Conservation (phyloP, 106 monocot species). For the Dendrobium officinale region DNA sequence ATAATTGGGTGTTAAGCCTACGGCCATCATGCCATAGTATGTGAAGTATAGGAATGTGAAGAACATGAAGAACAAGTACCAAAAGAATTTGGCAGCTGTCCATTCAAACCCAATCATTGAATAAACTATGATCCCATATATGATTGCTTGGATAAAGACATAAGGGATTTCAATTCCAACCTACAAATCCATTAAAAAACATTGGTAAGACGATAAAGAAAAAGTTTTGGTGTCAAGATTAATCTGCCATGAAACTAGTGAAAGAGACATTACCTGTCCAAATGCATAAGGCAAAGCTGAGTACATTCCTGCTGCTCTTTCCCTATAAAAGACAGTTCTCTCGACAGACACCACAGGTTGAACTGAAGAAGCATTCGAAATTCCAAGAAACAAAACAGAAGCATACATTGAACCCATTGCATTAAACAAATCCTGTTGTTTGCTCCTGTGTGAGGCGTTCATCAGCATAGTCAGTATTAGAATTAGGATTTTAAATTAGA, state of each 20-base stretch:
- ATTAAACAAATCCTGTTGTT: slow-evolving; percentile 15
- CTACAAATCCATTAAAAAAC: background rate
- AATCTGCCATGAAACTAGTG: slow-evolving; percentile 6
- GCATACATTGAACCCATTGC: slow-evolving; percentile 21
- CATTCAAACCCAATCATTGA: slow-evolving; percentile 24
- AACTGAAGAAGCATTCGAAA: background rate
- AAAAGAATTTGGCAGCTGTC: slow-evolving; percentile 16
- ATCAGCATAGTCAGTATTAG: background rate
- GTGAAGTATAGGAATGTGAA: slow-evolving; percentile 19
- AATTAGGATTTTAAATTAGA: no score
- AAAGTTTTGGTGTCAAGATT: background rate
- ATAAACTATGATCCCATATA: slow-evolving; percentile 8
- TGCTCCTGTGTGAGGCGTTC: slow-evolving; percentile 18
- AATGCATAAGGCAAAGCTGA: slow-evolving; percentile 27
- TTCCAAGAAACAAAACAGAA: slow-evolving; percentile 10
- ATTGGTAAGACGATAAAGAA: background rate
- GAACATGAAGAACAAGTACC: slow-evolving; percentile 21
- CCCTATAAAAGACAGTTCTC: slow-evolving; percentile 28
- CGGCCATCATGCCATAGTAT: slow-evolving; percentile 13
- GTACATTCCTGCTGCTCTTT: slow-evolving; percentile 26
- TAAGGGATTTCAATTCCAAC: background rate
- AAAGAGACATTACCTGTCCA: slow-evolving; percentile 31
- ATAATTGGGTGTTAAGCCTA: background rate
- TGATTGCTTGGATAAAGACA: background rate
- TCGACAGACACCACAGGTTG: slow-evolving; percentile 21